phyloP scores from a whole-genome alignment of 371 early-diverging fungal species.

The Saksenaea oblongispora region DNA sequence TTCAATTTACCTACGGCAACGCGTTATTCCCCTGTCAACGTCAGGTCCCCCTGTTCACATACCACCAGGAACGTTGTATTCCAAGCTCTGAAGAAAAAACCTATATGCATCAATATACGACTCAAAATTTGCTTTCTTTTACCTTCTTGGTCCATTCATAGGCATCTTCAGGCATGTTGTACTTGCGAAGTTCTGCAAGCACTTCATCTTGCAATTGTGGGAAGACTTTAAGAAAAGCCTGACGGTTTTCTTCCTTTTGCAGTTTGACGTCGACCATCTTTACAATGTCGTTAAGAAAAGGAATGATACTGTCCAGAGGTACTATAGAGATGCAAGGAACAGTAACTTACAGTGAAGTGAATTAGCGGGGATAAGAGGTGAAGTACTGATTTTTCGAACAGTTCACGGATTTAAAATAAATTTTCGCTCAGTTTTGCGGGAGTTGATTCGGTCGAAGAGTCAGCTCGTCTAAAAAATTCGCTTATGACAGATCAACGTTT shows the following conservation, averaged over 20 bases:
- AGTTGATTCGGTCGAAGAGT: no score
- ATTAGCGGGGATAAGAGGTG: no score
- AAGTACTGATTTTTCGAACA: no score
- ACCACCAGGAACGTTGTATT: slow-evolving; percentile 85
- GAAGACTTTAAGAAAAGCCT: slow-evolving; percentile 63
- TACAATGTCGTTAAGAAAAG: not conserved
- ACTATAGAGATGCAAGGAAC: no score
- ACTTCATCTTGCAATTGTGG: slow-evolving; percentile 62
- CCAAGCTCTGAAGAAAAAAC: slow-evolving; percentile 53
- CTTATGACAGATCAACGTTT: no score
- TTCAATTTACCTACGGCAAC: slow-evolving; percentile 87
- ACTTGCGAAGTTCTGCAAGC: slow-evolving; percentile 61
- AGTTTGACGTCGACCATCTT: slow-evolving; percentile 49
- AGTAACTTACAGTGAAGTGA: no score
- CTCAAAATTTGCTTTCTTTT: not conserved
- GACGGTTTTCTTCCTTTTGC: slow-evolving; percentile 56
- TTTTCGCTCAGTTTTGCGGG: no score
- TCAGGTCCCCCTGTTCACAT: slow-evolving; percentile 10
- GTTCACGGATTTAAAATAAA: no score
- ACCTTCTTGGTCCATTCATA: slow-evolving; percentile 68
- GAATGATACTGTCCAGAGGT: not conserved
- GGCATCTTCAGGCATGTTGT: slow-evolving; percentile 76
- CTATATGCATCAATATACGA: not conserved
- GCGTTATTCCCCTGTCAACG: not conserved
- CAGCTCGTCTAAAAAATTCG: no score